Evolutionary conservation across 2,329 filamentous ascomycete species (phyloP), one percentile per base, ranked within the genome.

Genomic region (Fusarium burgessii): DNA sequence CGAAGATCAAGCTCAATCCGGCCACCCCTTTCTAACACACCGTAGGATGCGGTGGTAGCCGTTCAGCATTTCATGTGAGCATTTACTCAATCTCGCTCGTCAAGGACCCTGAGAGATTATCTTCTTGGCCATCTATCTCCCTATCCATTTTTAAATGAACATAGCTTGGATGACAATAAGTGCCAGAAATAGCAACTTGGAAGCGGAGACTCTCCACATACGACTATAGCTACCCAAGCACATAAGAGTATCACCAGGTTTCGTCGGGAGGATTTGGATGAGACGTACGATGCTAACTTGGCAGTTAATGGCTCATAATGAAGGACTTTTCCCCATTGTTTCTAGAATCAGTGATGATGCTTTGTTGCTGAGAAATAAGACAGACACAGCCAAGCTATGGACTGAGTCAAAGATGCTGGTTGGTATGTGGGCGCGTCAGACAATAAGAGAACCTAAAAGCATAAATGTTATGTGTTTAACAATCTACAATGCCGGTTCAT

Each of bases 51-150:
- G 20, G 20, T 25, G 20, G 14, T 35, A 35, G 15, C 23, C 17
- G 12, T 29, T 20, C 33, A 20, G 55, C 63, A 47, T 35, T 51
- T n/a, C 18, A 35, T 11, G 13, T 41, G 43, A 27, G 47, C 38
- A 49, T 47, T 56, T 52, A 57, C 41, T 36, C 54, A 70, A 72
- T 72, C 61, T 72, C 66, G 69, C 51, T 72, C 52, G 15, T 38
- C 14, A 49, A 47, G 58, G 50, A 41, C 47, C 40, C 36, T 55
- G 27, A 50, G 43, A 71, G 60, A 55, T 62, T 67, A 66, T 72
- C 65, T 71, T 45, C 20, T 49, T 23, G 33, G 38, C 38, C 25
- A n/a, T 33, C 40, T 63, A 32, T 45, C 46, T 32, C 8, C 14
- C n/a, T 27, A 54, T 58, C 29, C 60, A 70, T 49, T 51, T 38